Conservation (phyloP, 768 basidiomycete species). For the Phlegmacium glaucopus region DNA sequence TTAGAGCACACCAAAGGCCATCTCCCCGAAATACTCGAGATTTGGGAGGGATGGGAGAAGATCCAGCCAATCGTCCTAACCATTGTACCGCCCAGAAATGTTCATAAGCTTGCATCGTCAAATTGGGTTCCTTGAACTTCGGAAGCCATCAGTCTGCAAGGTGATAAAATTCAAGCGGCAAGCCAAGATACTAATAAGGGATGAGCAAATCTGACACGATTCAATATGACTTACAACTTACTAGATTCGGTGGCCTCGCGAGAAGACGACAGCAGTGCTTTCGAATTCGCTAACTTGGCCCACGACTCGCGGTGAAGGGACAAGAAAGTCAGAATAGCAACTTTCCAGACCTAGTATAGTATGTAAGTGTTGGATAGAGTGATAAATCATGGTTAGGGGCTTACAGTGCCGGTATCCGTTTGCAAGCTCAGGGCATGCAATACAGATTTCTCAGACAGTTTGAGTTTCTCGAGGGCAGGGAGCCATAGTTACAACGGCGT, state of each 20-base stretch:
- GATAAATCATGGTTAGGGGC: slow-evolving; percentile 1
- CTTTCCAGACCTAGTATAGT: slow-evolving; percentile 25
- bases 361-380: slow-evolving; percentile 1
- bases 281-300: slow-evolving; percentile 27
- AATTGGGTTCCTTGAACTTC: slow-evolving; percentile 35
- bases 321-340: slow-evolving; percentile 26
- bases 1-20: slow-evolving; percentile 40
- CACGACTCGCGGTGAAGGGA: slow-evolving; percentile 27
- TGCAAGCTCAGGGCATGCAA: slow-evolving; percentile 28
- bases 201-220: not conserved
- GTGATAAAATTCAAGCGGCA: slow-evolving; percentile 44
- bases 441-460: slow-evolving; percentile 36
- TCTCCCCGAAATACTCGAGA: slow-evolving; percentile 39
- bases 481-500: slow-evolving; percentile 32
- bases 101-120: slow-evolving; percentile 41
- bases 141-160: slow-evolving; percentile 38
- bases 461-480: slow-evolving; percentile 30
- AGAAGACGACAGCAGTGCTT: slow-evolving; percentile 28
- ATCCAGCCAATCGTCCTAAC: slow-evolving; percentile 36
- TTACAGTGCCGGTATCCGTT: slow-evolving; percentile 27
- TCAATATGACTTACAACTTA: slow-evolving; percentile 6
- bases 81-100: slow-evolving; percentile 16
- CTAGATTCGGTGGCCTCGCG: slow-evolving; percentile 24
- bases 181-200: slow-evolving; percentile 33
- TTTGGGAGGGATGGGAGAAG: slow-evolving; percentile 38